These are phyloP conservation scores for Westerdykella ornata DNA, from an alignment of 2,329 filamentous ascomycete genomes.

Conservation along the genomic window DNA sequence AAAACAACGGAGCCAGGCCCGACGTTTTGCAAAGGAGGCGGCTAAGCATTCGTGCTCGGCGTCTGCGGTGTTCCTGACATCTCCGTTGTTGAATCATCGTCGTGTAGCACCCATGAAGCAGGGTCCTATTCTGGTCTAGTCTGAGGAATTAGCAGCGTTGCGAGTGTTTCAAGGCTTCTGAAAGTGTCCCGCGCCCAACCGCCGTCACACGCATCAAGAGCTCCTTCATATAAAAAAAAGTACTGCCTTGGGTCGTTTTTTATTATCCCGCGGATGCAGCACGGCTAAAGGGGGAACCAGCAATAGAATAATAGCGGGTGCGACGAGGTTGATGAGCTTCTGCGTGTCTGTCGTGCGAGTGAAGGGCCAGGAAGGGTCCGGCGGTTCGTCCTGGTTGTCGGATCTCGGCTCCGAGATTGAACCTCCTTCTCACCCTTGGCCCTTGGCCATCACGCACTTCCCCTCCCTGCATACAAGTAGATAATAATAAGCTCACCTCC, in stretches of 20 bases:
- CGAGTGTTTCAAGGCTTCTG: too few relatives aligned
- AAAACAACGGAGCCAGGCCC: too few relatives aligned
- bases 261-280: background rate
- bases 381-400: background rate
- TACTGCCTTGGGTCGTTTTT: background rate
- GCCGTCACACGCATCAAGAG: too few relatives aligned
- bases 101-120: too few relatives aligned
- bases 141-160: too few relatives aligned
- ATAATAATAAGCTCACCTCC: background rate
- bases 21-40: too few relatives aligned
- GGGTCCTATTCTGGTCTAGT: too few relatives aligned
- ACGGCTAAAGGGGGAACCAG: background rate
- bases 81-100: too few relatives aligned
- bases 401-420: conserved; percentile 1
- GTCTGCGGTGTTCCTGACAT: too few relatives aligned
- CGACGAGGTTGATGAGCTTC: background rate
- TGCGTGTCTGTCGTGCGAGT: background rate
- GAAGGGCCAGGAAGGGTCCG: background rate
- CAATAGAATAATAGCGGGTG: background rate
- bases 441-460: background rate
- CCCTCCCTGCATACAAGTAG: background rate
- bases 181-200: too few relatives aligned
- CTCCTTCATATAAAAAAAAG: background rate
- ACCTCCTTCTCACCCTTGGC: background rate
- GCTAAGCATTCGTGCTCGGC: too few relatives aligned